Evolutionary conservation across 305 asterid genomes (phyloP).

Genomic region (Rubia peregrina): DNA sequence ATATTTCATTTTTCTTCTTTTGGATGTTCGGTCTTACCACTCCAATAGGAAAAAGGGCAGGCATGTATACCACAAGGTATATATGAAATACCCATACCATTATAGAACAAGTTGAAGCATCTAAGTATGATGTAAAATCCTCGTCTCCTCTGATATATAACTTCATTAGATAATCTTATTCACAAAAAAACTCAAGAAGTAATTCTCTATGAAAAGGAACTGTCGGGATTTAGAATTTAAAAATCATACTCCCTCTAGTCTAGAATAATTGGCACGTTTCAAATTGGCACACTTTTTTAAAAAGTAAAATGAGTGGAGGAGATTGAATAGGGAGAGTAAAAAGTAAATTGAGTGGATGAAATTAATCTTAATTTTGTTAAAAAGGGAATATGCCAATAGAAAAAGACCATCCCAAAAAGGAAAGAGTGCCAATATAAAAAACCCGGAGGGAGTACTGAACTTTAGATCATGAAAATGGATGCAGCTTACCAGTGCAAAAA

Average conservation of each 20-base stretch:
- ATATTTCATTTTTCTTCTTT: background rate
- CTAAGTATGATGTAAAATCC: background rate
- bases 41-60: background rate
- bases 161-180: background rate
- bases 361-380: too few relatives aligned
- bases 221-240: background rate
- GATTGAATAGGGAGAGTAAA: too few relatives aligned
- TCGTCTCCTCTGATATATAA: background rate
- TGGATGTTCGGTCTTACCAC: background rate
- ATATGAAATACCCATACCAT: background rate
- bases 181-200: background rate
- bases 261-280: too few relatives aligned
- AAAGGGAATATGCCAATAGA: too few relatives aligned
- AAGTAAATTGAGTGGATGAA: too few relatives aligned
- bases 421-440: too few relatives aligned
- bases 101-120: slow-evolving; percentile 2
- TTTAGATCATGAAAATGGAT: background rate
- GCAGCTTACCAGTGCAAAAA: slow-evolving; percentile 61
- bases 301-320: too few relatives aligned
- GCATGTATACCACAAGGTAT: background rate
- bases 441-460: background rate
- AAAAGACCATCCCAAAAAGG: too few relatives aligned
- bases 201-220: background rate
- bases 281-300: too few relatives aligned
- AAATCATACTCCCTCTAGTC: background rate